Percentiles rank a stretch among this genome's conserved stretches.
phyloP scores from a whole-genome alignment of 2,329 filamentous ascomycete species.

The Paecilomyces variotii region DNA sequence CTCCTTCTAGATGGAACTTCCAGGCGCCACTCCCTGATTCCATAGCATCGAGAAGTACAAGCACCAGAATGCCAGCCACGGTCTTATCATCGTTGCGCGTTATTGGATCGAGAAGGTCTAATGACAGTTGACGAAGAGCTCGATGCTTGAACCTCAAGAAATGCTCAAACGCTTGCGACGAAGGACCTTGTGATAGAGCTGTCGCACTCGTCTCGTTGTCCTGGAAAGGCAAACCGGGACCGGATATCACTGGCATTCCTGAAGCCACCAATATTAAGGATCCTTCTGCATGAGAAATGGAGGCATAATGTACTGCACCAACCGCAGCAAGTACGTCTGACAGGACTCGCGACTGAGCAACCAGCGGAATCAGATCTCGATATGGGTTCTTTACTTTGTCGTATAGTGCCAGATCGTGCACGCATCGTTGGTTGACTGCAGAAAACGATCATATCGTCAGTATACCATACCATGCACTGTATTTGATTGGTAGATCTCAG shows the following conservation, averaged over 20 bases:
- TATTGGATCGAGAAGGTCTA: slow-evolving; percentile 20
- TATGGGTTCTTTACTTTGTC: slow-evolving; percentile 41
- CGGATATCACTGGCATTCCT: slow-evolving; percentile 8
- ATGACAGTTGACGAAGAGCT: slow-evolving; percentile 35
- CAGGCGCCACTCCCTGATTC: slow-evolving; percentile 45
- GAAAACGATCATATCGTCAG: slow-evolving; percentile 8
- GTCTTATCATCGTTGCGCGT: slow-evolving; percentile 34
- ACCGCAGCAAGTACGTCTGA: slow-evolving; percentile 41
- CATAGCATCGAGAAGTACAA: slow-evolving; percentile 44
- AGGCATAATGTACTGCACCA: slow-evolving; percentile 41
- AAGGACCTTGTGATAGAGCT: slow-evolving; percentile 22
- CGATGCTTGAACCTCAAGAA: slow-evolving; percentile 43
- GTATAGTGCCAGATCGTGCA: slow-evolving; percentile 40
- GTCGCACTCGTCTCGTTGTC: slow-evolving; percentile 22
- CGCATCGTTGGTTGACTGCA: slow-evolving; percentile 31
- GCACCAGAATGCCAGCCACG: slow-evolving; percentile 40
- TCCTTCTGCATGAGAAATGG: slow-evolving; percentile 26
- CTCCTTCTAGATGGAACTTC: slow-evolving; percentile 45
- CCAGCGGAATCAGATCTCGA: slow-evolving; percentile 40
- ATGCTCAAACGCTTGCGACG: slow-evolving; percentile 29
- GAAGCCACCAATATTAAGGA: slow-evolving; percentile 27
- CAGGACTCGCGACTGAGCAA: slow-evolving; percentile 37
- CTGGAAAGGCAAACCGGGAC: slow-evolving; percentile 14
- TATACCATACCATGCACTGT: slow-evolving; percentile 6
- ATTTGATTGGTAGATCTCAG: not conserved